These are phyloP conservation scores for Ilyonectria mors-panacis DNA, from an alignment of 2,329 filamentous ascomycete species.

Conservation along the genomic window DNA sequence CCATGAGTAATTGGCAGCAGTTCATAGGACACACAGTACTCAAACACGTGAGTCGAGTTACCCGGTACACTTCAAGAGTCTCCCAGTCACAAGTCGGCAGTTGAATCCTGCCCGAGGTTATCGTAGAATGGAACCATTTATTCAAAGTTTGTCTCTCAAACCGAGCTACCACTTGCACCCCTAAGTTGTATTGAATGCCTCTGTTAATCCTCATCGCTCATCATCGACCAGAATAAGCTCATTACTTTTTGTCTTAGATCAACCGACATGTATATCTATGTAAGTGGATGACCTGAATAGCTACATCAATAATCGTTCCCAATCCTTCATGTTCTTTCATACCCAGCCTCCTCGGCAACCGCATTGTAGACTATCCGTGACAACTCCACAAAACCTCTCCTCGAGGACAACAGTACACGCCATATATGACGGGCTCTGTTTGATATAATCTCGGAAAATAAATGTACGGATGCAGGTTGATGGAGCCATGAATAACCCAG, in stretches of 20 bases:
- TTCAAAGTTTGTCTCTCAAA: not conserved
- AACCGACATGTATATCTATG: not conserved
- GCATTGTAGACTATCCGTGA: not conserved
- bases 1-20: not conserved
- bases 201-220: not conserved
- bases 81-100: not conserved
- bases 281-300: not conserved
- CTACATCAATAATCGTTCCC: conserved; percentile 12
- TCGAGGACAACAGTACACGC: conserved; percentile 37
- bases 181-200: too few species aligned
- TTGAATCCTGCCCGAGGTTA: not conserved
- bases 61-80: not conserved
- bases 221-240: not conserved
- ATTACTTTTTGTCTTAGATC: not conserved
- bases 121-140: not conserved
- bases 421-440: conserved; percentile 33
- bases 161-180: not conserved
- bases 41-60: not conserved
- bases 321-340: conserved; percentile 32
- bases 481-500: conserved; percentile 48
- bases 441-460: conserved; percentile 24
- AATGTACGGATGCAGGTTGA: conserved; percentile 44
- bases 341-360: conserved; percentile 8
- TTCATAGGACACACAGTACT: not conserved
- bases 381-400: conserved; percentile 13